Evolutionary conservation across 345 rosid species (phyloP).

Genomic region (Pistacia integerrima): DNA sequence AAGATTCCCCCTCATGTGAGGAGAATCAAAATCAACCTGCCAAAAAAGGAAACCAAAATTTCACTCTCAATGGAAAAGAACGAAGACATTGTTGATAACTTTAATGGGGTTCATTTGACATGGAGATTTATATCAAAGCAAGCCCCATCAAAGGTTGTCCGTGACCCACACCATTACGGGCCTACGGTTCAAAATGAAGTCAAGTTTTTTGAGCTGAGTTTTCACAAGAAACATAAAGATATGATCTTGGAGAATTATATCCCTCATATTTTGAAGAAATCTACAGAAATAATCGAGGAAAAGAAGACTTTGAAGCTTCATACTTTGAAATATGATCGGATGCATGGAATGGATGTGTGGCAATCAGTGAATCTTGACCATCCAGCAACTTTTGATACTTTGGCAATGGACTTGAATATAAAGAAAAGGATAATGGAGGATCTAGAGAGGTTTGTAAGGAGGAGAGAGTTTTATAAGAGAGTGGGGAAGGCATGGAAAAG

Average conservation of each 20-base stretch:
- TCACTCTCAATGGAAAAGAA: conserved; percentile 24
- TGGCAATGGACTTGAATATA: conserved; percentile 29
- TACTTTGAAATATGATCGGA: conserved; percentile 21
- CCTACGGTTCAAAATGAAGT: neutral
- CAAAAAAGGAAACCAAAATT: conserved; percentile 21
- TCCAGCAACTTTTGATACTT: conserved; percentile 31
- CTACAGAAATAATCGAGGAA: conserved; percentile 18
- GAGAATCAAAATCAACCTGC: conserved; percentile 22
- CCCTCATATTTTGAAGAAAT: conserved; percentile 23
- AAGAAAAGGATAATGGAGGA: conserved; percentile 33
- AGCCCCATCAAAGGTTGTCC: neutral
- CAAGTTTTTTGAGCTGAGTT: conserved; percentile 30
- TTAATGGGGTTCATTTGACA: conserved; percentile 33
- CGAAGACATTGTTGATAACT: conserved; percentile 32
- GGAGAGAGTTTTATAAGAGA: conserved; percentile 31
- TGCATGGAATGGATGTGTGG: conserved; percentile 22
- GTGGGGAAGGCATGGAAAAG: conserved; percentile 41
- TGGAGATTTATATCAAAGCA: conserved; percentile 29
- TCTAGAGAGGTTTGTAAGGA: conserved; percentile 34
- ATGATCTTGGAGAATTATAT: conserved; percentile 29
- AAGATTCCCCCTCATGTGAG: conserved; percentile 23
- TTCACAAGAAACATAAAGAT: conserved; percentile 38
- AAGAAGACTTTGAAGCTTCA: conserved; percentile 29
- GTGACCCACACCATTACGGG: neutral
- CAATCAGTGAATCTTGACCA: conserved; percentile 35